Percentiles rank a stretch among this genome's conserved stretches.
phyloP scores from a whole-genome alignment of 1,284 basidiomycete genomes.

The Fomitopsis pinicola region DNA sequence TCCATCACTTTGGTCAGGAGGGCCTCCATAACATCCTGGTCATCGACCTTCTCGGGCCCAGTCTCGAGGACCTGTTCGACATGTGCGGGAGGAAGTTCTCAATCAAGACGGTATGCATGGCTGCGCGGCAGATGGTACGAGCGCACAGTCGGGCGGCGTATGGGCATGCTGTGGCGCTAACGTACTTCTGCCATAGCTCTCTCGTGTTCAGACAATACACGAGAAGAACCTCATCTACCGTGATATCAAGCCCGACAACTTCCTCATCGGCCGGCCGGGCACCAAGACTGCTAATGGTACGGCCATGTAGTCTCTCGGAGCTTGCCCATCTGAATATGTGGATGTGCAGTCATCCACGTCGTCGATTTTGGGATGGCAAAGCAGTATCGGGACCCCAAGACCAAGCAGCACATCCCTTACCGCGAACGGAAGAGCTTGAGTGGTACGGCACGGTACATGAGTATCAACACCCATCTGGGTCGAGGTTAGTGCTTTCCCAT shows the following conservation, averaged over 20 bases:
- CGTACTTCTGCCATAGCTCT: constrained; percentile 46
- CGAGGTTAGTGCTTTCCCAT: constrained; percentile 53
- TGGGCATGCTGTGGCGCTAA: neutral
- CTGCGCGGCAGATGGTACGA: constrained; percentile 91
- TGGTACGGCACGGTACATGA: constrained; percentile 94
- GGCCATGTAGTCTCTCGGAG: constrained; percentile 16
- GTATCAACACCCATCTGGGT: constrained; percentile 94
- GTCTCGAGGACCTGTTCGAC: constrained; percentile 92
- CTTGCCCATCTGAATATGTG: neutral
- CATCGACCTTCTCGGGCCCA: constrained; percentile 92
- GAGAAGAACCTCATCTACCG: constrained; percentile 97
- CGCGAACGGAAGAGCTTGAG: constrained; percentile 91
- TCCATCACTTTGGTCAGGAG: constrained; percentile 97
- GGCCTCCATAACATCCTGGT: constrained; percentile 97
- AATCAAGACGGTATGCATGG: constrained; percentile 96
- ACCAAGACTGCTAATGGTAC: constrained; percentile 81
- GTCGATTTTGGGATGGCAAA: constrained; percentile 99
- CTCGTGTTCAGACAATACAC: constrained; percentile 92
- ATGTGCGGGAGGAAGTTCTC: constrained; percentile 95
- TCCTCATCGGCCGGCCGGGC: constrained; percentile 87
- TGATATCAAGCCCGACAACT: constrained; percentile 98
- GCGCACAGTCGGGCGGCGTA: neutral
- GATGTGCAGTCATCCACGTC: constrained; percentile 42
- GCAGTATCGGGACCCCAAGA: constrained; percentile 96
- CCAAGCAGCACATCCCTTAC: constrained; percentile 96